phyloP scores from a whole-genome alignment of 345 rosid genomes.

The Brassica cretica region DNA sequence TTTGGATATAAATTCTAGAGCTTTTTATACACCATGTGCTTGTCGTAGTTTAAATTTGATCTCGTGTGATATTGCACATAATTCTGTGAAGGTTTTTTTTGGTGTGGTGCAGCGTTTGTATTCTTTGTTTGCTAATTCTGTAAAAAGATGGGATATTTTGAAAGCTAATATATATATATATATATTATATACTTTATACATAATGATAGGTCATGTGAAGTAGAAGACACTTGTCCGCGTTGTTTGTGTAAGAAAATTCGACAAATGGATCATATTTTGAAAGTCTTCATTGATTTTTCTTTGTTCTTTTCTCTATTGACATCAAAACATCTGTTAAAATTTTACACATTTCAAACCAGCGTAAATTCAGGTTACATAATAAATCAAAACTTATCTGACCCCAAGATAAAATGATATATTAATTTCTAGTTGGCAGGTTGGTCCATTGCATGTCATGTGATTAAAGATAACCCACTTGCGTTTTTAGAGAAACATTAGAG shows the following conservation, averaged over 20 bases:
- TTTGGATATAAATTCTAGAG: too few relatives aligned
- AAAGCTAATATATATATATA: not conserved
- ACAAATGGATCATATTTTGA: not conserved
- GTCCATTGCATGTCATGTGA: slow-evolving; percentile 22
- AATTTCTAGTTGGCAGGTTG: not conserved
- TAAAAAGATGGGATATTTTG: too few relatives aligned
- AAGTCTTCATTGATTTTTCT: not conserved
- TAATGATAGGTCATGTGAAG: not conserved
- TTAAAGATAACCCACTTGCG: slow-evolving; percentile 3
- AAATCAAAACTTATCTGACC: not conserved
- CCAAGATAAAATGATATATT: not conserved
- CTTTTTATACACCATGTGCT: too few relatives aligned
- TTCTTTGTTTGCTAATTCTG: too few relatives aligned
- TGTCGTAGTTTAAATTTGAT: too few relatives aligned
- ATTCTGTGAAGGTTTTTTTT: too few relatives aligned
- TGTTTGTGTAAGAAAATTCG: not conserved
- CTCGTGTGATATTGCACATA: too few relatives aligned
- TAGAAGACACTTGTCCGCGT: not conserved
- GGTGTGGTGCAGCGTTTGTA: too few relatives aligned
- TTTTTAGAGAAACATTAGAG: slow-evolving; percentile 5
- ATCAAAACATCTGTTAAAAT: not conserved
- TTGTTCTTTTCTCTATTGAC: not conserved
- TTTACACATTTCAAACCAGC: not conserved
- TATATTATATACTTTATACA: not conserved
- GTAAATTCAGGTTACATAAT: not conserved